A percentile compares a stretch with the other conserved stretches of the same genome.
Conservation (phyloP, 306 rosid genomes). For the Pueraria montana region DNA sequence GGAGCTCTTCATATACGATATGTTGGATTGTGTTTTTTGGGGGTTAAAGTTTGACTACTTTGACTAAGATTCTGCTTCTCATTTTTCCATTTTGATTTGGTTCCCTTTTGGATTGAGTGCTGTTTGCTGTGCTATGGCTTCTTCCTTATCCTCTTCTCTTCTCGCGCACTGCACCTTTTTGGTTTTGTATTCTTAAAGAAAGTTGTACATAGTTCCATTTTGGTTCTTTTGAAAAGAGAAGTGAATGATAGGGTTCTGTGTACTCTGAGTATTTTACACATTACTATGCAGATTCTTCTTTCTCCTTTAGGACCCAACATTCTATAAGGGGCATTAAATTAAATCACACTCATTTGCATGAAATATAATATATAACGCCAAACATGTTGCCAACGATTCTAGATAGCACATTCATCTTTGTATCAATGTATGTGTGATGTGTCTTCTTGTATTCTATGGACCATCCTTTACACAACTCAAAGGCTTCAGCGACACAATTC, state of each 20-base stretch:
- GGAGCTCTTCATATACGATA: constrained; percentile 57
- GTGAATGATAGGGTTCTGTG: constrained; percentile 52
- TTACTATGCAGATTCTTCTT: constrained; percentile 59
- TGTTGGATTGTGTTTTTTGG: constrained; percentile 66
- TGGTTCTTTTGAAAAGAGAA: constrained; percentile 56
- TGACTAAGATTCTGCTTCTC: constrained; percentile 78
- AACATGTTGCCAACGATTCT: constrained; percentile 51
- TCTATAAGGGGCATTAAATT: constrained; percentile 51
- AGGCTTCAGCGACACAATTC: constrained; percentile 18
- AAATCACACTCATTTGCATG: constrained; percentile 50
- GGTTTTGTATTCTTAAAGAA: constrained; percentile 44
- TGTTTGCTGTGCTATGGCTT: constrained; percentile 32
- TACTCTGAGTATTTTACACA: constrained; percentile 46
- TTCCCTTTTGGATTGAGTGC: constrained; percentile 58
- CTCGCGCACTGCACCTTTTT: constrained; percentile 34
- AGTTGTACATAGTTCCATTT: constrained; percentile 36
- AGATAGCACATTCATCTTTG: constrained; percentile 7
- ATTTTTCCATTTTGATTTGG: constrained; percentile 80
- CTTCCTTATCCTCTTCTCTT: constrained; percentile 38
- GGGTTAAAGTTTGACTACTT: constrained; percentile 72
- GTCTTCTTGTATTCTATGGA: constrained; percentile 14
- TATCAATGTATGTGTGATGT: neutral
- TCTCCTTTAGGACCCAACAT: constrained; percentile 66
- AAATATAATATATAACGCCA: constrained; percentile 42
- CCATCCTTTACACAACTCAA: neutral